Evolutionary conservation across 2,329 filamentous ascomycete genomes (phyloP).

Genomic region (Xylogone sp.): DNA sequence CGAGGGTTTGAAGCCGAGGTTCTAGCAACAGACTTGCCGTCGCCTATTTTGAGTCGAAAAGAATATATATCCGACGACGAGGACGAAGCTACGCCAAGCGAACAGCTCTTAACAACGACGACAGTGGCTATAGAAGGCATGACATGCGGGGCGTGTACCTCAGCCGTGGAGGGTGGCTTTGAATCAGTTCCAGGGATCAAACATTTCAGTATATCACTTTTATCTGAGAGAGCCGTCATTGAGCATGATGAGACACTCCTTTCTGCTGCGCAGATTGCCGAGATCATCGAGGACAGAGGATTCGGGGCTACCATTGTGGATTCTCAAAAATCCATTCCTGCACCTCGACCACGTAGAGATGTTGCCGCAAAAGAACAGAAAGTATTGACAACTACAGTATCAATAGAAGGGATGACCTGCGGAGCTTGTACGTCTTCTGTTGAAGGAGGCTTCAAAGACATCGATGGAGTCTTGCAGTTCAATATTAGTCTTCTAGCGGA

Average conservation of each 20-base stretch:
- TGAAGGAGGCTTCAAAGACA: slow-evolving; percentile 72
- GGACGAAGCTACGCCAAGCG: slow-evolving; percentile 25
- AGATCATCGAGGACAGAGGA: slow-evolving; percentile 65
- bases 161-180: slow-evolving; percentile 78
- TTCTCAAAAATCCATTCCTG: slow-evolving; percentile 48
- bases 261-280: slow-evolving; percentile 48
- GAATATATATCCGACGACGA: slow-evolving; percentile 28
- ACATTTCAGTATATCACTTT: slow-evolving; percentile 75
- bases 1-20: slow-evolving; percentile 87
- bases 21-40: slow-evolving; percentile 74
- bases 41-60: slow-evolving; percentile 37
- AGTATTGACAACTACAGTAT: slow-evolving; percentile 73
- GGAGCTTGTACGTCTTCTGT: slow-evolving; percentile 93
- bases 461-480: slow-evolving; percentile 80
- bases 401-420: slow-evolving; percentile 96
- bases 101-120: slow-evolving; percentile 52
- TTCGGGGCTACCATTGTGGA: slow-evolving; percentile 80
- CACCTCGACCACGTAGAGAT: slow-evolving; percentile 26
- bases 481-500: slow-evolving; percentile 95
- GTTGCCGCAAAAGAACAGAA: slow-evolving; percentile 25
- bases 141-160: slow-evolving; percentile 89
- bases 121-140: slow-evolving; percentile 80
- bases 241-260: slow-evolving; percentile 65
- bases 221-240: slow-evolving; percentile 82
- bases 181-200: slow-evolving; percentile 70